These are phyloP conservation scores for Boletellus sp. DNA, from an alignment of 768 basidiomycete species.

Conservation along the genomic window DNA sequence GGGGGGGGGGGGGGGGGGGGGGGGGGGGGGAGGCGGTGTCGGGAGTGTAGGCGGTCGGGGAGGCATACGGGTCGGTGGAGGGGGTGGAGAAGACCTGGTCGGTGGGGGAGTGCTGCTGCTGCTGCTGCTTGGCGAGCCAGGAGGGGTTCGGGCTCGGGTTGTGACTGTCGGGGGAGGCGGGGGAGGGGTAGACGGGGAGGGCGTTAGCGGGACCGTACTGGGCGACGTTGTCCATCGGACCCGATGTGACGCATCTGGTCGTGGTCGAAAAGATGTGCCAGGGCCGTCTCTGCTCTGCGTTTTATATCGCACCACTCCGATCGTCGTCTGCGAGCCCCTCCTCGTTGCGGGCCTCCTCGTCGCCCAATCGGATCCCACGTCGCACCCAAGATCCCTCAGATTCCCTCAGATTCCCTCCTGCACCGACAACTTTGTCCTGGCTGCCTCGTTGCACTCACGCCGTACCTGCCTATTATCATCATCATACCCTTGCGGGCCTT, in stretches of 20 bases:
- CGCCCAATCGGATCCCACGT: neutral
- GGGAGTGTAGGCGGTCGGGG: conserved; percentile 23
- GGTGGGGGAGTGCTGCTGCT: conserved; percentile 9
- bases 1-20: conserved; percentile 6
- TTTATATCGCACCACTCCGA: conserved; percentile 27
- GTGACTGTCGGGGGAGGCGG: conserved; percentile 28
- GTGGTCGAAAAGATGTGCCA: conserved; percentile 32
- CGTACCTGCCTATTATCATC: conserved; percentile 6
- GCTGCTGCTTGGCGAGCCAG: conserved; percentile 25
- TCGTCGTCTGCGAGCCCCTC: conserved; percentile 1
- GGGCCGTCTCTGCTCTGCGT: conserved; percentile 21
- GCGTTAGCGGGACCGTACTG: conserved; percentile 26
- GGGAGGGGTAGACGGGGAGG: conserved; percentile 31
- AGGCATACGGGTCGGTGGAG: conserved; percentile 35
- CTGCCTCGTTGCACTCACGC: conserved; percentile 19
- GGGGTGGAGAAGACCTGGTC: conserved; percentile 37
- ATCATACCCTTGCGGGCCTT: conserved; percentile 16
- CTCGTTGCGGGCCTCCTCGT: too few relatives aligned
- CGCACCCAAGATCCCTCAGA: neutral
- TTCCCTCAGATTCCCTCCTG: conserved; percentile 3
- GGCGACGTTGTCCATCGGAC: conserved; percentile 36
- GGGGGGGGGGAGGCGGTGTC: conserved; percentile 29
- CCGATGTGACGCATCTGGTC: conserved; percentile 36
- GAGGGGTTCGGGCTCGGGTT: conserved; percentile 23
- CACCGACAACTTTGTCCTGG: conserved; percentile 19